Base-by-base conservation (phyloP, 2,329 filamentous ascomycete genomes). In the Cladosporium sp. region DNA sequence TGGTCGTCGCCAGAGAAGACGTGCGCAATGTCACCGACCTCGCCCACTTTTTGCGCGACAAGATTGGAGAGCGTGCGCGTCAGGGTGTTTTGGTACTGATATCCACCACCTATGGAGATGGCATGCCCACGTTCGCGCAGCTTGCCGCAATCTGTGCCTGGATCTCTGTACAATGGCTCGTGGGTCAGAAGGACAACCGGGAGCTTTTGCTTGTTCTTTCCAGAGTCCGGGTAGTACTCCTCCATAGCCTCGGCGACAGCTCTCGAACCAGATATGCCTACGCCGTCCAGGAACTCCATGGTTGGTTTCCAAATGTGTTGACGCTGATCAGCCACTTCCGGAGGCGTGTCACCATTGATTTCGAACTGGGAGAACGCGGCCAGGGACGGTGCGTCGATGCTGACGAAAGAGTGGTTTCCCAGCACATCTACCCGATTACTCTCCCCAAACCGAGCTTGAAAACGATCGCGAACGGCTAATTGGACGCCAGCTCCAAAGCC, bases 1-100 rank as follows among this genome's bases (percentile, higher is more conserved):
- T 99, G 93, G 64, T 99, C 93, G 61, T 99, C 93, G 9, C 93
- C 93, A 0, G 90, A 96, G 65, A 97, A 99, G 38, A 91, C 86
- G 57, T 93, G 86, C 3, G 82, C 78, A 11, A 97, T 82, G 55
- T 93, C 88, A 29, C 89, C 90, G 8, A 59, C 58, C 6, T 51
- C 51, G 8, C 60, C 60, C 29, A 96, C 77, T 56, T 84, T 88
- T 53, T 85, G 79, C 37, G 96, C 74, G 32, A 99, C 74, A 45
- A 84, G 83, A 40, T 83, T 77, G 1, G 91, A 93, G 58, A 96
- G 83, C 2, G 81, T 77, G 43, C 85, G 82, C 44, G 80, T 86
- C 20, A 99, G 80, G 2, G 96, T 92, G 61, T 96, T 99, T 67
- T 97, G 92, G 64, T 99, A 99, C 67, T 99, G 93, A 64, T 96